Evolutionary conservation across 2,329 filamentous ascomycete species (phyloP).

Genomic region (Cytospora schulzeri): DNA sequence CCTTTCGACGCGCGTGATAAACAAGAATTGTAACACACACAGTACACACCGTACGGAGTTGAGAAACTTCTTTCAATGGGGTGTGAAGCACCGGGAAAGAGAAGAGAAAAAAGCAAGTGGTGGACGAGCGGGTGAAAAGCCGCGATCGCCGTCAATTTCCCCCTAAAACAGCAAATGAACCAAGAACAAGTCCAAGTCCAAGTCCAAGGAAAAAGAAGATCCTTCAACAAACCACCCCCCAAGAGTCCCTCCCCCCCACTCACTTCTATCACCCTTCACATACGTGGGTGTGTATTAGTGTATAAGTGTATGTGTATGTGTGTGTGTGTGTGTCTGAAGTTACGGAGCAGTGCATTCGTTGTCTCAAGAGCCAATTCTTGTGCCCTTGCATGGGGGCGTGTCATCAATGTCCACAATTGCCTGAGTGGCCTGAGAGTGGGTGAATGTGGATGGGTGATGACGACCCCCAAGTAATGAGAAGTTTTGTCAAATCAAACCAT

Average conservation of each 20-base stretch:
- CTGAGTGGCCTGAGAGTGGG: neutral
- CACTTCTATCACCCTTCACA: constrained; percentile 9
- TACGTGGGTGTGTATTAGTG: neutral
- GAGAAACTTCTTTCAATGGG: neutral
- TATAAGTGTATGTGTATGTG: neutral
- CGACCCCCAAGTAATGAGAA: neutral
- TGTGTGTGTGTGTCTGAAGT: too few species aligned
- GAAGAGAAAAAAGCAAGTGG: neutral
- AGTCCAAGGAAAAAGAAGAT: constrained; percentile 8
- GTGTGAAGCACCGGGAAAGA: neutral
- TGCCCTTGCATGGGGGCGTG: neutral
- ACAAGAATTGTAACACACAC: neutral
- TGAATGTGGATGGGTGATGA: neutral
- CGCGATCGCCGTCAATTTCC: constrained; percentile 25
- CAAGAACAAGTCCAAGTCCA: constrained; percentile 6
- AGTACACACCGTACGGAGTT: neutral
- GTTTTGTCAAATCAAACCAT: neutral
- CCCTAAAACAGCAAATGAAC: constrained; percentile 21
- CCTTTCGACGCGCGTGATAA: neutral
- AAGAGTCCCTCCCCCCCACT: neutral
- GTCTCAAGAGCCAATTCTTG: neutral
- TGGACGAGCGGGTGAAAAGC: constrained; percentile 1
- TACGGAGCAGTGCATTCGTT: neutral
- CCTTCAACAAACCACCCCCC: constrained; percentile 6
- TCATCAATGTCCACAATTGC: neutral